Conservation (phyloP, 352 stramenopile genomes). For the Globisporangium echinulatum region DNA sequence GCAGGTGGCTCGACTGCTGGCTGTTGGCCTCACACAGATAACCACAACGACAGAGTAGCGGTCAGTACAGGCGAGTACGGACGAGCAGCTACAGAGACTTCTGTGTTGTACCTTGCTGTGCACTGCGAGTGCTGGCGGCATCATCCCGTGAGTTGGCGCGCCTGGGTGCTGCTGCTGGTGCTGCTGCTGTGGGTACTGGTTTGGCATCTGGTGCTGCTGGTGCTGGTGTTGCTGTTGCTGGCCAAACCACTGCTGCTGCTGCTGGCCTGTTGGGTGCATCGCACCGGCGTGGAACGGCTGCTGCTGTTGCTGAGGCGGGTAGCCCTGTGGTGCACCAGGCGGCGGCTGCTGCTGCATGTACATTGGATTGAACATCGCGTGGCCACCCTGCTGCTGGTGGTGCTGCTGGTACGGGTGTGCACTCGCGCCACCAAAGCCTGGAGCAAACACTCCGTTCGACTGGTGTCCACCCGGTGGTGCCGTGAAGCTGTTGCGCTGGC, state of each 20-base stretch:
- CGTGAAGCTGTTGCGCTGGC: slow-evolving; percentile 13
- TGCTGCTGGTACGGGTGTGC: slow-evolving; percentile 7
- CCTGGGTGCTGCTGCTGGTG: slow-evolving; percentile 19
- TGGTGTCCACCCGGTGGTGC: slow-evolving; percentile 6
- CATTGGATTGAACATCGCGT: slow-evolving; percentile 11
- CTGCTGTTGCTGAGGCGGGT: slow-evolving; percentile 20
- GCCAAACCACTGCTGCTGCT: slow-evolving; percentile 13
- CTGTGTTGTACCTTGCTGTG: slow-evolving; percentile 29
- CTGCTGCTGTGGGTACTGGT: slow-evolving; percentile 25
- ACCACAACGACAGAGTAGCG: background rate
- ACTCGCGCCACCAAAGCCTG: slow-evolving; percentile 4
- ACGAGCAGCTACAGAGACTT: too few species aligned
- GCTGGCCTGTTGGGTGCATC: slow-evolving; percentile 12
- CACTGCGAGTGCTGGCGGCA: slow-evolving; percentile 17
- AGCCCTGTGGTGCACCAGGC: slow-evolving; percentile 36
- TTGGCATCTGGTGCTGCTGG: slow-evolving; percentile 9
- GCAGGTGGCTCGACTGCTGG: slow-evolving; percentile 16
- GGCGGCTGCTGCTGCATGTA: slow-evolving; percentile 10
- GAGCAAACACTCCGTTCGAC: background rate
- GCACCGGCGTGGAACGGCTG: background rate
- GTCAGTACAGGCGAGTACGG: too few species aligned
- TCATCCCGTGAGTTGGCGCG: slow-evolving; percentile 1
- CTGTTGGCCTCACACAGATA: background rate
- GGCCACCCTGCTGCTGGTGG: slow-evolving; percentile 4
- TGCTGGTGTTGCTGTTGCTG: slow-evolving; percentile 19